phyloP scores from a whole-genome alignment of 306 rosid species.

The barrel medic (Medicago truncatula) region MtrunA17r5.0-ANR NC_053044.1:35029501-35030000 shows the following conservation, averaged over 20 bases:
- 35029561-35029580: conserved; percentile 34
- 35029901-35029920: too few relatives aligned
- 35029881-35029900: too few relatives aligned
- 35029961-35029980: too few relatives aligned
- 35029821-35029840: too few relatives aligned
- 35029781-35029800: too few relatives aligned
- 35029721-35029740: conserved; percentile 37
- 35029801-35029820: too few relatives aligned
- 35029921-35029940: too few relatives aligned
- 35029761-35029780: conserved; percentile 15
- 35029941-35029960: too few relatives aligned
- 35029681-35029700: conserved; percentile 46
- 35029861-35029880: too few relatives aligned
- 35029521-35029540: conserved; percentile 55
- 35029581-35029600: conserved; percentile 20
- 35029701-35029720: conserved; percentile 53
- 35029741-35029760: neutral
- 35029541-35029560: conserved; percentile 46
- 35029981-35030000: too few relatives aligned
- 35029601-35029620: conserved; percentile 18
- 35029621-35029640: neutral
- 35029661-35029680: conserved; percentile 50
- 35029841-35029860: too few relatives aligned
- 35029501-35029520: conserved; percentile 66
- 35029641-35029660: conserved; percentile 55